Evolutionary conservation across 2,329 filamentous ascomycete genomes (phyloP).

Genomic region (Coniella vitis): DNA sequence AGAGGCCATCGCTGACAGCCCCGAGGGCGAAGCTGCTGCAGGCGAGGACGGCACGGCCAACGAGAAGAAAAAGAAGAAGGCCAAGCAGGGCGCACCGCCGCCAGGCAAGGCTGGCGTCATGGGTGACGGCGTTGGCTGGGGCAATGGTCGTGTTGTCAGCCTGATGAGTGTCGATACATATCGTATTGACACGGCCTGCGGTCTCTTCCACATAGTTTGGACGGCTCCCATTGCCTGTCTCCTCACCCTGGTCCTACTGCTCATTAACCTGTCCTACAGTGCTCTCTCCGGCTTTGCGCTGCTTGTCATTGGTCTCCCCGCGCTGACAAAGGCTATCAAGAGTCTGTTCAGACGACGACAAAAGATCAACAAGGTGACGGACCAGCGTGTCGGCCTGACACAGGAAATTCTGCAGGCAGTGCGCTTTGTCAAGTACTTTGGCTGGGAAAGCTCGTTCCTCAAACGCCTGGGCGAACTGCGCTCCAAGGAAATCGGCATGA

Average conservation of each 20-base stretch:
- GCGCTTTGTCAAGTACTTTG: constrained; percentile 93
- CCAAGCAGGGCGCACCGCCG: constrained; percentile 20
- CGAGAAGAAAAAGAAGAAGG: constrained; percentile 37
- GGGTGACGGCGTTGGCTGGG: constrained; percentile 76
- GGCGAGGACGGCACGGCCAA: constrained; percentile 34
- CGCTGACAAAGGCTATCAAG: constrained; percentile 71
- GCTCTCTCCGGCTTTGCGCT: constrained; percentile 83
- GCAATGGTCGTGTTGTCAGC: constrained; percentile 85
- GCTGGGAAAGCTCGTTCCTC: constrained; percentile 87
- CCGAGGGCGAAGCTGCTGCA: constrained; percentile 33
- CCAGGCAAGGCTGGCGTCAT: constrained; percentile 43
- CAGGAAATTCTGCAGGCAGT: constrained; percentile 90
- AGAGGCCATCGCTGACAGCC: constrained; percentile 19
- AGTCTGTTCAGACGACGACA: constrained; percentile 68
- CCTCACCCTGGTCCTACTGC: constrained; percentile 70
- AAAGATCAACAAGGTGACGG: constrained; percentile 86
- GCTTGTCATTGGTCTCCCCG: constrained; percentile 68
- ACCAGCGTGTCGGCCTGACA: constrained; percentile 82
- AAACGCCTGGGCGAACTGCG: constrained; percentile 68
- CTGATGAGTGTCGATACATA: constrained; percentile 95
- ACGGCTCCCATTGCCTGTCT: constrained; percentile 72
- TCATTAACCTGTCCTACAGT: constrained; percentile 85
- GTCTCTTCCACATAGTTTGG: constrained; percentile 89
- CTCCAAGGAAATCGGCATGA: constrained; percentile 69
- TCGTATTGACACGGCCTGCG: constrained; percentile 80